Evolutionary conservation across 345 rosid species (phyloP).

Genomic region (Salix arbutifolia): DNA sequence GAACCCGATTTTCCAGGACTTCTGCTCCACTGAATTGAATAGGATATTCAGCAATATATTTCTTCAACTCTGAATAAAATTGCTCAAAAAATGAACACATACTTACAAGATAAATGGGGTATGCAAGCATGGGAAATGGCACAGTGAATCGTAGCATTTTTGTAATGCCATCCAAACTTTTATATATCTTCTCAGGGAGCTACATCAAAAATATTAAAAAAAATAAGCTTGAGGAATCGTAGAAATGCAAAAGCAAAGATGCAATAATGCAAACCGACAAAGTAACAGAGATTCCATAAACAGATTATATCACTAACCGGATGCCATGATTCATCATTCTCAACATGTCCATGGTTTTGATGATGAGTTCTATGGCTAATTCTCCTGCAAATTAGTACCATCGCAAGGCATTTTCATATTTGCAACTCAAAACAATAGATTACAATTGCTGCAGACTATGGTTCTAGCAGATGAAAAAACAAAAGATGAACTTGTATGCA

Average conservation of each 20-base stretch:
- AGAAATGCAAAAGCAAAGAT: neutral
- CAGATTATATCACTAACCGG: conserved; percentile 41
- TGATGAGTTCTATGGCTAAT: conserved; percentile 94
- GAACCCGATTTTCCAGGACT: conserved; percentile 50
- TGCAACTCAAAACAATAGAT: neutral
- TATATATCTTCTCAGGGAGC: conserved; percentile 69
- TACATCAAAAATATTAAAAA: conserved; percentile 19
- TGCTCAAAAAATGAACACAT: neutral
- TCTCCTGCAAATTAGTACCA: conserved; percentile 50
- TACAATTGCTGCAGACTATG: neutral
- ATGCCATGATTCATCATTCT: conserved; percentile 91
- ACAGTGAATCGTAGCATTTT: conserved; percentile 55
- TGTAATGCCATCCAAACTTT: conserved; percentile 47
- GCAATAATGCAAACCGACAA: neutral
- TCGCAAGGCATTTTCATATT: neutral
- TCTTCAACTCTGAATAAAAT: neutral
- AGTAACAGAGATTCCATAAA: neutral
- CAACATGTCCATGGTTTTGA: conserved; percentile 90
- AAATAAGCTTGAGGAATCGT: neutral
- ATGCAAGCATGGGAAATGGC: conserved; percentile 86
- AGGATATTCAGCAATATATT: neutral
- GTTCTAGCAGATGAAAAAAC: neutral
- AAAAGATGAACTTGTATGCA: neutral
- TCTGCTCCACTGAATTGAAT: conserved; percentile 31
- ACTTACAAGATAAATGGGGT: conserved; percentile 80